phyloP scores from a whole-genome alignment of 768 basidiomycete species.

The Lentinula lateritia region DNA sequence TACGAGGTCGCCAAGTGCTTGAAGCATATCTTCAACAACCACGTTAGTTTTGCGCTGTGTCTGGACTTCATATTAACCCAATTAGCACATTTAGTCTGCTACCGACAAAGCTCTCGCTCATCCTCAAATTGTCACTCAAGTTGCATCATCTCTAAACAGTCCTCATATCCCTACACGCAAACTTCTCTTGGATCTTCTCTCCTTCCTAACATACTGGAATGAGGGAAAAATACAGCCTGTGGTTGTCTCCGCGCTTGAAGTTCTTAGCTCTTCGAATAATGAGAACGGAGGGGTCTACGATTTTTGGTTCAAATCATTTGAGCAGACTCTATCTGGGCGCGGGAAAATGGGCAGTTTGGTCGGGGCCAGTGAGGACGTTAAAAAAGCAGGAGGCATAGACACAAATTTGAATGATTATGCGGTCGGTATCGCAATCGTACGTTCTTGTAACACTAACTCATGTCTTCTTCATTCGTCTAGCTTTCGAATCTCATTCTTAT shows the following conservation, averaged over 20 bases:
- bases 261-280: constrained; percentile 63
- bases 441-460: background rate
- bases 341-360: constrained; percentile 95
- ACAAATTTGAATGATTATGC: constrained; percentile 79
- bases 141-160: constrained; percentile 78
- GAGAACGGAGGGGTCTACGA: constrained; percentile 62
- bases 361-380: constrained; percentile 89
- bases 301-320: constrained; percentile 86
- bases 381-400: constrained; percentile 58
- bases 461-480: constrained; percentile 28
- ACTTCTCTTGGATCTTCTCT: constrained; percentile 71
- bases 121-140: constrained; percentile 67
- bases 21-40: constrained; percentile 71
- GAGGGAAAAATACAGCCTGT: constrained; percentile 53
- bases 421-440: constrained; percentile 29
- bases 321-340: constrained; percentile 69
- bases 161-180: constrained; percentile 76
- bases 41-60: constrained; percentile 31
- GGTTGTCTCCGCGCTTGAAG: constrained; percentile 72
- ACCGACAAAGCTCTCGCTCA: constrained; percentile 71
- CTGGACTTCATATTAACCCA: constrained; percentile 7
- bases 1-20: constrained; percentile 88
- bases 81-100: constrained; percentile 40
- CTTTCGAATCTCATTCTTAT: constrained; percentile 70
- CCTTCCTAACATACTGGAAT: constrained; percentile 66